Evolutionary conservation across 345 rosid species (phyloP).

Genomic region (Leavenworthia alabamica): DNA sequence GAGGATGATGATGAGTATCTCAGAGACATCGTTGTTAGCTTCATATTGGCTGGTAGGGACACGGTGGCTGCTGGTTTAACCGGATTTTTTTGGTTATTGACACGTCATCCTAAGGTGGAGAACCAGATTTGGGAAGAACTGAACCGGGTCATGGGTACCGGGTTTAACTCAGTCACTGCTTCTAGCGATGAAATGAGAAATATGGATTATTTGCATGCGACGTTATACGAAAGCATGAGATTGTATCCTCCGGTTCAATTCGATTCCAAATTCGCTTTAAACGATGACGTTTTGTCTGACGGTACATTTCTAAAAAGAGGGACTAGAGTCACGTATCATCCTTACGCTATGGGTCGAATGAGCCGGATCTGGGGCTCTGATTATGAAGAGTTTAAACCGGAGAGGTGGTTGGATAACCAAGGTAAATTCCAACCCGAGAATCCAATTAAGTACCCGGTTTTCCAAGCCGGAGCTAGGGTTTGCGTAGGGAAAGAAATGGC

Average conservation of each 20-base stretch:
- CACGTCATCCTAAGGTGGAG: conserved; percentile 43
- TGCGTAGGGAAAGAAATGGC: conserved; percentile 86
- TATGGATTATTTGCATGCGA: conserved; percentile 60
- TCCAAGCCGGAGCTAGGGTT: conserved; percentile 63
- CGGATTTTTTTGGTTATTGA: conserved; percentile 54
- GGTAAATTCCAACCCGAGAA: conserved; percentile 43
- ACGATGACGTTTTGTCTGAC: conserved; percentile 58
- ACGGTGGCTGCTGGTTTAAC: conserved; percentile 64
- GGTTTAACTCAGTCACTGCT: conserved; percentile 25
- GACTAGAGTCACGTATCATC: conserved; percentile 68
- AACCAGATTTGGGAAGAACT: conserved; percentile 44
- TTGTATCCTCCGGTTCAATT: conserved; percentile 71
- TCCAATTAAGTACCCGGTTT: conserved; percentile 63
- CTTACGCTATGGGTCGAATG: conserved; percentile 76
- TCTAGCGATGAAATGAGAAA: conserved; percentile 34
- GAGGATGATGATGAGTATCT: conserved; percentile 49
- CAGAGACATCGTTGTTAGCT: conserved; percentile 59
- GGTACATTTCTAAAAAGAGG: conserved; percentile 50
- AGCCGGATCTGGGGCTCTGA: conserved; percentile 63
- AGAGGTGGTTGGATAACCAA: conserved; percentile 53
- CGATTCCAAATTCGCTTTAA: conserved; percentile 57
- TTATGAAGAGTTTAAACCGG: conserved; percentile 63
- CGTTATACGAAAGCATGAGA: conserved; percentile 54
- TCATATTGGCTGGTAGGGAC: conserved; percentile 73
- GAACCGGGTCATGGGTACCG: conserved; percentile 34